Percentiles rank a stretch among this genome's conserved stretches.
These are phyloP conservation scores for Nidularia pulvinata DNA, from an alignment of 768 basidiomycete species.

Conservation along the genomic window DNA sequence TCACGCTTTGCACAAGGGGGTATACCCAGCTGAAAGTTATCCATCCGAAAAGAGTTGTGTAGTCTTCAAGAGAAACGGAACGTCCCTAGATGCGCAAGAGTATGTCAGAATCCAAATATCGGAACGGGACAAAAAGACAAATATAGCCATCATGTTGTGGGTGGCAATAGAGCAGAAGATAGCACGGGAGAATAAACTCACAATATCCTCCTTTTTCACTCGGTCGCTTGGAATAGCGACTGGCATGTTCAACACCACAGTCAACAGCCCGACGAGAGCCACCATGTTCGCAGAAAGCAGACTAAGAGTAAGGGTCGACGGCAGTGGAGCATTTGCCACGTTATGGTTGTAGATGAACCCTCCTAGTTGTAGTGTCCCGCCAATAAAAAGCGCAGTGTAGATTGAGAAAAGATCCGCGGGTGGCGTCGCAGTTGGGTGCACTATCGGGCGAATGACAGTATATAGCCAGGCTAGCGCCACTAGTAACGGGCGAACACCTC, in stretches of 20 bases:
- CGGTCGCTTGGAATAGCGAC: constrained; percentile 55
- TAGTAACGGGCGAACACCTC: constrained; percentile 39
- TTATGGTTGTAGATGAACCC: constrained; percentile 51
- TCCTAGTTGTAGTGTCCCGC: constrained; percentile 47
- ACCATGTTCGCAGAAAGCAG: constrained; percentile 40
- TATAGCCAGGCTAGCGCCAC: constrained; percentile 67
- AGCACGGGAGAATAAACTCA: constrained; percentile 28
- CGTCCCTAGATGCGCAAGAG: constrained; percentile 34
- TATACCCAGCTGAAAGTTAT: constrained; percentile 71
- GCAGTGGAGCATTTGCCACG: constrained; percentile 41
- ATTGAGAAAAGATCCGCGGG: constrained; percentile 66
- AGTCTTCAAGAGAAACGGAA: constrained; percentile 72
- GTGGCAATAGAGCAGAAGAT: background rate
- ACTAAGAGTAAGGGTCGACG: constrained; percentile 21
- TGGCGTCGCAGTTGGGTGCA: constrained; percentile 51
- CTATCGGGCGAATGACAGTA: constrained; percentile 52
- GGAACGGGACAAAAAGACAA: background rate
- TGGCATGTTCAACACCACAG: constrained; percentile 60
- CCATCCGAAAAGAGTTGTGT: constrained; percentile 73
- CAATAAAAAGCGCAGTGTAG: constrained; percentile 46
- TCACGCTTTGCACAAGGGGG: constrained; percentile 54
- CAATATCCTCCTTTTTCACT: constrained; percentile 59
- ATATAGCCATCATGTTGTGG: too few species aligned
- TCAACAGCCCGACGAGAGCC: constrained; percentile 38
- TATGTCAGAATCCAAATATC: background rate